These are phyloP conservation scores for Calonectria multiphialidica DNA, from an alignment of 2,329 filamentous ascomycete species.

Conservation along the genomic window DNA sequence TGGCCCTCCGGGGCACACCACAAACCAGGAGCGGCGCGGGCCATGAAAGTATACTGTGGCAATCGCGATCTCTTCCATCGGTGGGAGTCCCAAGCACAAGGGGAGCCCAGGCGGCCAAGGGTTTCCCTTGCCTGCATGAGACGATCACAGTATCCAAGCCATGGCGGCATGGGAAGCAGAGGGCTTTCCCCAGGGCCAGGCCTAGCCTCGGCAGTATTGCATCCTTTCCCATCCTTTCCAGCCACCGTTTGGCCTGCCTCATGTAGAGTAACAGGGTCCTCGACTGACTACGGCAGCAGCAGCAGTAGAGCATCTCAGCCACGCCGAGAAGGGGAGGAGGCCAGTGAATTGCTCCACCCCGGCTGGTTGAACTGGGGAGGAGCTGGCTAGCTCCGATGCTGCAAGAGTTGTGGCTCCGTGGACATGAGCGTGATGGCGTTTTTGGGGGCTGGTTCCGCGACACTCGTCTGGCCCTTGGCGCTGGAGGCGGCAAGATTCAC, in stretches of 20 bases:
- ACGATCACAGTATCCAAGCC: constrained; percentile 17
- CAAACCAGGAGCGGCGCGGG: background rate
- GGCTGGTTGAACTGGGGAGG: background rate
- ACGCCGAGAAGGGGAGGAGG: background rate
- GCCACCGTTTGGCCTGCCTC: constrained; percentile 23
- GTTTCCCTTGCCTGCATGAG: background rate
- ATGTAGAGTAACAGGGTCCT: constrained; percentile 15
- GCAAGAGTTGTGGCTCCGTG: background rate
- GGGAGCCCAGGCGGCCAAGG: background rate
- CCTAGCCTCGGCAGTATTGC: background rate
- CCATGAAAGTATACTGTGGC: background rate
- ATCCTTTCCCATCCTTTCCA: constrained; percentile 11
- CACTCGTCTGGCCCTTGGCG: background rate
- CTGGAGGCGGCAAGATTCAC: constrained; percentile 16
- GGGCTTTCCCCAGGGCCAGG: background rate
- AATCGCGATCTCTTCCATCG: background rate
- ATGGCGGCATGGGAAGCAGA: constrained; percentile 3
- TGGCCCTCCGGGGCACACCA: background rate
- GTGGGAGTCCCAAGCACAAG: background rate
- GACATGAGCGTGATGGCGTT: background rate
- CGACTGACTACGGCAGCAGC: background rate
- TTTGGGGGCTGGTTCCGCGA: constrained; percentile 1
- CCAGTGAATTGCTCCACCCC: background rate
- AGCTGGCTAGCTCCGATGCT: constrained; percentile 5
- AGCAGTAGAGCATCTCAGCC: background rate